Conservation (phyloP, 2,329 filamentous ascomycete species). For the Zarea fungicola region DNA sequence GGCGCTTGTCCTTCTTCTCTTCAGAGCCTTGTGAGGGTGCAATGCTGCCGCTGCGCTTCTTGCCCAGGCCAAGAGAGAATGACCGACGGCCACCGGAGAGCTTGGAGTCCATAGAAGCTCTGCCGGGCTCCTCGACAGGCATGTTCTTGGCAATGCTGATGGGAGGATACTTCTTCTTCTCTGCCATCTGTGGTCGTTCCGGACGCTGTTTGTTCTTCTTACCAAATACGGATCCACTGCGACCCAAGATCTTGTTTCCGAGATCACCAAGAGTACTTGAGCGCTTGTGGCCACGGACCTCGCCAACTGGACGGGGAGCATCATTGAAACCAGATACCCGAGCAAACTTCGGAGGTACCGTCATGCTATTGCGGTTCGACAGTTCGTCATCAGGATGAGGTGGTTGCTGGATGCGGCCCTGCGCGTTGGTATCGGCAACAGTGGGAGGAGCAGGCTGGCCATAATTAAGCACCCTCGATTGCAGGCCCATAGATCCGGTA, state of each 20-base stretch:
- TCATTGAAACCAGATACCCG: constrained; percentile 53
- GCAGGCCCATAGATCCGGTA: constrained; percentile 57
- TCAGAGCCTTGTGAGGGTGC: constrained; percentile 49
- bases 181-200: constrained; percentile 50
- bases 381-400: constrained; percentile 56
- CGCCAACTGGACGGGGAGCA: constrained; percentile 39
- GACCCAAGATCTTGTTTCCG: constrained; percentile 77
- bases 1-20: constrained; percentile 54
- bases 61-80: constrained; percentile 62
- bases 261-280: constrained; percentile 76
- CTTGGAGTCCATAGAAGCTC: constrained; percentile 66
- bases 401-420: constrained; percentile 85
- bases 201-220: constrained; percentile 44
- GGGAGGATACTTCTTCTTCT: constrained; percentile 77
- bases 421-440: constrained; percentile 80
- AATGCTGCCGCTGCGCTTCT: constrained; percentile 66
- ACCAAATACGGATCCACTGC: constrained; percentile 78
- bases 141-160: constrained; percentile 81
- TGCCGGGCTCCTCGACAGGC: constrained; percentile 48
- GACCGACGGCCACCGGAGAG: constrained; percentile 54
- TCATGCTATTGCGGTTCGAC: constrained; percentile 53
- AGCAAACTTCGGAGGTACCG: constrained; percentile 54
- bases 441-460: constrained; percentile 83
- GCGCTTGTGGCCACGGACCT: constrained; percentile 56
- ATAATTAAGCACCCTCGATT: constrained; percentile 60